These are phyloP conservation scores for Lichina pygmaea DNA, from an alignment of 495 filamentous ascomycete species.

Conservation along the genomic window DNA sequence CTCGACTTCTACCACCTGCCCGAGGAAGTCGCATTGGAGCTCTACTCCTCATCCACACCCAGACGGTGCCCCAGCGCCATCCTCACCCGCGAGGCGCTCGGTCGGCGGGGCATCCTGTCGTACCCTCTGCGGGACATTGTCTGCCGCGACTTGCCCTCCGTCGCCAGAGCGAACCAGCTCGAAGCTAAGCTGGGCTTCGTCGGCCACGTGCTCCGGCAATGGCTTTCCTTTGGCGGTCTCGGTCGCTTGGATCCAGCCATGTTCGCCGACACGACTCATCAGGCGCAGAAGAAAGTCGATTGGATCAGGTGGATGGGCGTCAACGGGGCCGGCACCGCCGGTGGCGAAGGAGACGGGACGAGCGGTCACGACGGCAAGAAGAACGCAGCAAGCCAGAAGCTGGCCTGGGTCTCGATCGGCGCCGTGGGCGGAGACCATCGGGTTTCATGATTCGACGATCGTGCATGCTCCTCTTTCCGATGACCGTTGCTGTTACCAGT, in stretches of 20 bases:
- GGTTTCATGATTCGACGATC: too few relatives aligned
- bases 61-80: too few relatives aligned
- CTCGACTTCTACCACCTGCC: conserved; percentile 71
- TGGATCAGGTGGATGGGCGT: not conserved
- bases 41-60: conserved; percentile 33
- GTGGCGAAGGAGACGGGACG: not conserved
- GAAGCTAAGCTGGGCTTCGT: conserved; percentile 53
- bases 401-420: conserved; percentile 2
- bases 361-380: not conserved
- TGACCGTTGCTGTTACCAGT: too few relatives aligned
- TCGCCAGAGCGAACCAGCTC: conserved; percentile 56
- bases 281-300: not conserved
- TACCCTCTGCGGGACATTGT: conserved; percentile 2
- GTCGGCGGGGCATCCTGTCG: conserved; percentile 9
- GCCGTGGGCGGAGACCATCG: not conserved
- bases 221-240: not conserved
- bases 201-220: conserved; percentile 51
- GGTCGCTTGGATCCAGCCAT: not conserved
- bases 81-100: conserved; percentile 32
- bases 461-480: too few relatives aligned
- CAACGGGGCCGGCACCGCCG: not conserved
- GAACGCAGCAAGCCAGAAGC: not conserved
- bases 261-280: not conserved
- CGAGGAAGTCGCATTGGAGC: conserved; percentile 31
- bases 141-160: conserved; percentile 16